Evolutionary conservation across 495 filamentous ascomycete species (phyloP).

Genomic region (Talaromyces proteolyticus): DNA sequence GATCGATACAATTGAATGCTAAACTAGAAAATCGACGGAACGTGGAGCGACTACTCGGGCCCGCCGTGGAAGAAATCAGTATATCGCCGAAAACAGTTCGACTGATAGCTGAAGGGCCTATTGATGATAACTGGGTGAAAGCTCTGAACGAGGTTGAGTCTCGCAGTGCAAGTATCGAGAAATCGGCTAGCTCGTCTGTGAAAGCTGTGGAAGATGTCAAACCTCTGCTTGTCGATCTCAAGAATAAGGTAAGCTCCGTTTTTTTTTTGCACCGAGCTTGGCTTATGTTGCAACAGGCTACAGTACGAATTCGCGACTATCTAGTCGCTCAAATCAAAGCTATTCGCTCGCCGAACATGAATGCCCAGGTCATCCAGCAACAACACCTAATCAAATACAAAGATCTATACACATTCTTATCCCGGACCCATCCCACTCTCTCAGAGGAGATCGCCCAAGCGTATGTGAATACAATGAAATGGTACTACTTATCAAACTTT

Average conservation of each 20-base stretch:
- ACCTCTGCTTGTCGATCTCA: slow-evolving; percentile 76
- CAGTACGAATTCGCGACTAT: slow-evolving; percentile 90
- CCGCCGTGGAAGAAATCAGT: slow-evolving; percentile 86
- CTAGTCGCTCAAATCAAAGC: slow-evolving; percentile 91
- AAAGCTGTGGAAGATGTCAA: slow-evolving; percentile 79
- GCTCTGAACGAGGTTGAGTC: slow-evolving; percentile 80
- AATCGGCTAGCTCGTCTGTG: slow-evolving; percentile 51
- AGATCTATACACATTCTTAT: slow-evolving; percentile 79
- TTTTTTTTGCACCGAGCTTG: neutral
- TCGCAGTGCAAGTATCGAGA: slow-evolving; percentile 65
- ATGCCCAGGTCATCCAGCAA: slow-evolving; percentile 93
- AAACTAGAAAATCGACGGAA: slow-evolving; percentile 82
- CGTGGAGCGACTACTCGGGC: slow-evolving; percentile 83
- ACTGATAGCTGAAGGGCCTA: slow-evolving; percentile 77
- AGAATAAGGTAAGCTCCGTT: slow-evolving; percentile 56
- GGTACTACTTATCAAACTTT: slow-evolving; percentile 95
- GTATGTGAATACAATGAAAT: slow-evolving; percentile 97
- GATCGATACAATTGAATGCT: slow-evolving; percentile 78
- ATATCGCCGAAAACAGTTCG: slow-evolving; percentile 76
- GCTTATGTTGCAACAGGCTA: slow-evolving; percentile 46
- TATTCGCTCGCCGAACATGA: slow-evolving; percentile 86
- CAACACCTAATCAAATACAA: slow-evolving; percentile 81
- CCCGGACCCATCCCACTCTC: slow-evolving; percentile 67
- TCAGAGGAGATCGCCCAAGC: slow-evolving; percentile 86
- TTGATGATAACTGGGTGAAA: slow-evolving; percentile 87